A percentile compares a stretch with the other conserved stretches of the same genome.
These are phyloP conservation scores for Trebouxia sp. DNA, from an alignment of 139 green algal genomes.

Conservation along the genomic window DNA sequence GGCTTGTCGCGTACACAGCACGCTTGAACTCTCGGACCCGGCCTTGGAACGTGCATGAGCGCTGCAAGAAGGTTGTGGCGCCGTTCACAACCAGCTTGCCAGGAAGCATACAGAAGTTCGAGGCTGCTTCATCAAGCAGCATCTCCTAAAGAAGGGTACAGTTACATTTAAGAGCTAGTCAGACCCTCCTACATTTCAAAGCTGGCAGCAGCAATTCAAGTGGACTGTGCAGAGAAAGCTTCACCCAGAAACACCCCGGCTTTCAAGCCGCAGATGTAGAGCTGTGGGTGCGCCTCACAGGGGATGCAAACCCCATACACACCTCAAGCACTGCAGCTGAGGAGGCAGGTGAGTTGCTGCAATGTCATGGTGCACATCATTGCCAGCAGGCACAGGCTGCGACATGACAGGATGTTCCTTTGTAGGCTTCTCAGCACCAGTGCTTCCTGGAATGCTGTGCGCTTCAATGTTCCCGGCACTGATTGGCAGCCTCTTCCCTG, in stretches of 20 bases:
- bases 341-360: constrained; percentile 39
- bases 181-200: no score
- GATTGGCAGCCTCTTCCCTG: constrained; percentile 68
- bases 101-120: background rate
- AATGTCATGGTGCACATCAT: no score
- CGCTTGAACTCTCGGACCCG: no score
- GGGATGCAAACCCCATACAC: constrained; percentile 73
- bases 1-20: no score
- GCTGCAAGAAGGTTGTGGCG: background rate
- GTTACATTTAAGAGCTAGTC: no score
- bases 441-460: constrained; percentile 76
- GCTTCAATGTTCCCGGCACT: constrained; percentile 77
- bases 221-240: constrained; percentile 2
- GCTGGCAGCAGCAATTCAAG: no score
- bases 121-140: background rate
- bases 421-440: constrained; percentile 37
- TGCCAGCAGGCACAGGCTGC: no score
- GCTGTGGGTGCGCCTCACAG: constrained; percentile 54
- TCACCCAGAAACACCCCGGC: background rate
- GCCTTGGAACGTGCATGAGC: no score
- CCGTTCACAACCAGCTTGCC: background rate
- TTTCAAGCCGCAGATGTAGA: constrained; percentile 43
- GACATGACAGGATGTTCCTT: no score
- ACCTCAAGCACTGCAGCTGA: background rate
- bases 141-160: background rate